These are phyloP conservation scores for Pichia sp. DNA, from an alignment of 1,139 yeast genomes.

Conservation along the genomic window DNA sequence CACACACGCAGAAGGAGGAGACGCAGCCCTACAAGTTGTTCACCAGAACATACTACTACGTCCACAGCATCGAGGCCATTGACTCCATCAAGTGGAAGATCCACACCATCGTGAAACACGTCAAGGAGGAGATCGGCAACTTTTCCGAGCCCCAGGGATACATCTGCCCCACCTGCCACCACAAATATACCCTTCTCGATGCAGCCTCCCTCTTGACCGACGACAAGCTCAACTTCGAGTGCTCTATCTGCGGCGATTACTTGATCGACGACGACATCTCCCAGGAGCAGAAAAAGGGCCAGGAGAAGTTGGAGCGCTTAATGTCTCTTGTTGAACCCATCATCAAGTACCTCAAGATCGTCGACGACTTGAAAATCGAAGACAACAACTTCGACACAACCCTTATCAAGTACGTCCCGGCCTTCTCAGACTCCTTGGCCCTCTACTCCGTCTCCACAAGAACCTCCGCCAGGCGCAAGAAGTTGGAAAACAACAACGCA, in stretches of 20 bases:
- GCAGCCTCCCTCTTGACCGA: constrained; percentile 78
- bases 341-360: constrained; percentile 73
- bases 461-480: constrained; percentile 31
- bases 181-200: constrained; percentile 79
- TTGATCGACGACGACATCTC: constrained; percentile 86
- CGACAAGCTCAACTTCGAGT: constrained; percentile 74
- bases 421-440: constrained; percentile 63
- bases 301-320: constrained; percentile 73
- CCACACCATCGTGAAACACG: constrained; percentile 72
- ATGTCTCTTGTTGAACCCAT: constrained; percentile 91
- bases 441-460: constrained; percentile 51
- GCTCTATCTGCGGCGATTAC: constrained; percentile 74
- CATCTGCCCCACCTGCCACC: constrained; percentile 80
- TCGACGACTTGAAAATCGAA: constrained; percentile 80
- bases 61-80: constrained; percentile 88
- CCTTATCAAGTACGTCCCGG: constrained; percentile 75
- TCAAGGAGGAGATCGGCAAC: constrained; percentile 76
- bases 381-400: constrained; percentile 87
- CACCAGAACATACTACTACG: constrained; percentile 76
- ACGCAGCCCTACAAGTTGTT: constrained; percentile 65
- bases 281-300: constrained; percentile 75
- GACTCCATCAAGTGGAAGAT: constrained; percentile 97
- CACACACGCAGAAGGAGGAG: constrained; percentile 79
- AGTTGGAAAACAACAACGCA: constrained; percentile 20
- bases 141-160: constrained; percentile 93